These are phyloP conservation scores for Starmerella stellata DNA, from an alignment of 805 yeast genomes.

Conservation along the genomic window DNA sequence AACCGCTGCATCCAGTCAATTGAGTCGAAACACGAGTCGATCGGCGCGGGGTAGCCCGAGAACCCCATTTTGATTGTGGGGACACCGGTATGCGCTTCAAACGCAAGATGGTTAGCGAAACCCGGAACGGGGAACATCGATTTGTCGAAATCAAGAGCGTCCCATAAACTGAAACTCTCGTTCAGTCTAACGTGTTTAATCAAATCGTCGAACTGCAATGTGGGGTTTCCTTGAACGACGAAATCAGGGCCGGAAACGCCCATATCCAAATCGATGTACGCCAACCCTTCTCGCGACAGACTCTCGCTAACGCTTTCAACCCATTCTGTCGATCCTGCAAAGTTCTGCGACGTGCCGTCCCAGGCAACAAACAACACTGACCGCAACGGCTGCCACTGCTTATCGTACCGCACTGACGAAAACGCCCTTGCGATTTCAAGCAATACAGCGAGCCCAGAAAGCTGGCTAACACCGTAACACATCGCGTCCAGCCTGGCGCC, in stretches of 20 bases:
- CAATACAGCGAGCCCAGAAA: constrained; percentile 56
- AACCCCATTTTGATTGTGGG: constrained; percentile 48
- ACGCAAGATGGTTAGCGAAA: constrained; percentile 51
- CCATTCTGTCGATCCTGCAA: constrained; percentile 74
- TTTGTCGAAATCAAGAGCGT: constrained; percentile 1
- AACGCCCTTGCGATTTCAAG: constrained; percentile 55
- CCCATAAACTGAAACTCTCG: constrained; percentile 14
- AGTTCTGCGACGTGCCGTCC: constrained; percentile 64
- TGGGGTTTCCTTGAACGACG: constrained; percentile 45
- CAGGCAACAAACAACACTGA: constrained; percentile 67
- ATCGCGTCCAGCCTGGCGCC: constrained; percentile 72
- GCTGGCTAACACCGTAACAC: constrained; percentile 52
- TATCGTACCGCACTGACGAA: constrained; percentile 41
- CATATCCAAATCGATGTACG: constrained; percentile 58
- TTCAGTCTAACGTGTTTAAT: constrained; percentile 26
- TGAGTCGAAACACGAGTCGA: constrained; percentile 45
- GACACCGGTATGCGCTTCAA: constrained; percentile 44
- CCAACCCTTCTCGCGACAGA: constrained; percentile 41
- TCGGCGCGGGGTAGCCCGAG: constrained; percentile 29
- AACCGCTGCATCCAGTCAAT: constrained; percentile 36
- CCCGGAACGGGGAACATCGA: constrained; percentile 9
- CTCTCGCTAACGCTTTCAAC: constrained; percentile 37
- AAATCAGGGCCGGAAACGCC: constrained; percentile 34
- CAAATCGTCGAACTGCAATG: constrained; percentile 30
- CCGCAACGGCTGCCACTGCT: constrained; percentile 70